Evolutionary conservation across 805 yeast genomes (phyloP).

Genomic region (Candida maltosa): DNA sequence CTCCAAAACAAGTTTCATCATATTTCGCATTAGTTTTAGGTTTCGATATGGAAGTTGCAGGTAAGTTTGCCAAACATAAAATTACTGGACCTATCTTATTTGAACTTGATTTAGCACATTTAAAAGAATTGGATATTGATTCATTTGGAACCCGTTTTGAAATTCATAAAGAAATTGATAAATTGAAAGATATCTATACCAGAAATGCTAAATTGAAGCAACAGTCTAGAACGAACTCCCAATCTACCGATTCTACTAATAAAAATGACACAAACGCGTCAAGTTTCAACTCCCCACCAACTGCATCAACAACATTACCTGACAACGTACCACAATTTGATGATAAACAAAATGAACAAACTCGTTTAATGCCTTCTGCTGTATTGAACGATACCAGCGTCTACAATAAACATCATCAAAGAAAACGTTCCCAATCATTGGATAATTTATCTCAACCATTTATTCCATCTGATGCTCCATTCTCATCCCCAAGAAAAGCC

Average conservation of each 20-base stretch:
- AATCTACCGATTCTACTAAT: slow-evolving; percentile 4
- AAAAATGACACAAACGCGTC: slow-evolving; percentile 1
- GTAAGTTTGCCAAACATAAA: slow-evolving; percentile 80
- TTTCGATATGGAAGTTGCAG: slow-evolving; percentile 71
- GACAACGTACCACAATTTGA: not conserved
- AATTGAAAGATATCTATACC: slow-evolving; percentile 35
- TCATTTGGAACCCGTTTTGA: slow-evolving; percentile 96
- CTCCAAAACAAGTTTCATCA: slow-evolving; percentile 79
- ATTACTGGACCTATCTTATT: slow-evolving; percentile 83
- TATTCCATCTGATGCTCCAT: slow-evolving; percentile 1
- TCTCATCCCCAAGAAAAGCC: slow-evolving; percentile 68
- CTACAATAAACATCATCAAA: slow-evolving; percentile 24
- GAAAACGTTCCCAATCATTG: slow-evolving; percentile 50
- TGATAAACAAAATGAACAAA: slow-evolving; percentile 9
- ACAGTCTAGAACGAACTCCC: slow-evolving; percentile 25
- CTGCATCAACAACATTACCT: slow-evolving; percentile 4
- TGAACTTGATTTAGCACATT: slow-evolving; percentile 78
- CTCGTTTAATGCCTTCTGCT: slow-evolving; percentile 42
- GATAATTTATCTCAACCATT: slow-evolving; percentile 33
- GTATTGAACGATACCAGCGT: slow-evolving; percentile 6
- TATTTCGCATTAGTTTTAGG: slow-evolving; percentile 69
- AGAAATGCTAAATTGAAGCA: slow-evolving; percentile 8
- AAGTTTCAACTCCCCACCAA: slow-evolving; percentile 4
- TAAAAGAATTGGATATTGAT: slow-evolving; percentile 87
- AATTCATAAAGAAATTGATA: slow-evolving; percentile 83